Percentiles rank a stretch among this genome's conserved stretches.
phyloP scores from a whole-genome alignment of 1,284 basidiomycete genomes.

The Cystobasidium pallidum region DNA sequence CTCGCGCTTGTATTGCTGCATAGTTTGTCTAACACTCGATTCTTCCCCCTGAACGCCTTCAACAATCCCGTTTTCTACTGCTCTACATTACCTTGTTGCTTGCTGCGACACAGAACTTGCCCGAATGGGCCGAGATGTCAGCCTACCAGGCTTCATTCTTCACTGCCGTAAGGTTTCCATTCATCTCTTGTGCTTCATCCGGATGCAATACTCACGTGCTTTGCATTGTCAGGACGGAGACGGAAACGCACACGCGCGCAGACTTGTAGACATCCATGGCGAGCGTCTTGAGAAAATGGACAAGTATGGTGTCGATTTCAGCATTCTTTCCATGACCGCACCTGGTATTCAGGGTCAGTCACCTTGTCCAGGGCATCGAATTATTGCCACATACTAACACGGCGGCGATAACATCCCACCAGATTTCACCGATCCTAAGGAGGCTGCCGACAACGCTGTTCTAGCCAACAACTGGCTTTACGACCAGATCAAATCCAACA shows the following conservation, averaged over 20 bases:
- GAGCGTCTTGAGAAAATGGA: constrained; percentile 53
- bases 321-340: constrained; percentile 53
- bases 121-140: constrained; percentile 46
- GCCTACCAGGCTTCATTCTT: constrained; percentile 46
- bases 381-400: background rate
- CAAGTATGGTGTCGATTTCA: constrained; percentile 52
- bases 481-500: constrained; percentile 52
- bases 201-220: constrained; percentile 1
- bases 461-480: constrained; percentile 53
- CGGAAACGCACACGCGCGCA: constrained; percentile 43
- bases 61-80: background rate
- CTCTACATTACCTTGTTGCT: background rate
- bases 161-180: constrained; percentile 24
- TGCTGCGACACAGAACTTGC: constrained; percentile 40
- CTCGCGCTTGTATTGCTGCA: background rate
- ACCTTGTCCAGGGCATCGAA: background rate
- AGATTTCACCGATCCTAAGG: constrained; percentile 52
- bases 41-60: background rate
- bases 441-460: constrained; percentile 49
- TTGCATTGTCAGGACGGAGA: constrained; percentile 32
- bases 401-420: background rate
- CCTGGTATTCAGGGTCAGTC: constrained; percentile 51
- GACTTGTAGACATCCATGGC: constrained; percentile 51
- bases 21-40: background rate
- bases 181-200: background rate